Base-by-base conservation (phyloP, 2,329 filamentous ascomycete species). In the Scedosporium apiospermum region DNA sequence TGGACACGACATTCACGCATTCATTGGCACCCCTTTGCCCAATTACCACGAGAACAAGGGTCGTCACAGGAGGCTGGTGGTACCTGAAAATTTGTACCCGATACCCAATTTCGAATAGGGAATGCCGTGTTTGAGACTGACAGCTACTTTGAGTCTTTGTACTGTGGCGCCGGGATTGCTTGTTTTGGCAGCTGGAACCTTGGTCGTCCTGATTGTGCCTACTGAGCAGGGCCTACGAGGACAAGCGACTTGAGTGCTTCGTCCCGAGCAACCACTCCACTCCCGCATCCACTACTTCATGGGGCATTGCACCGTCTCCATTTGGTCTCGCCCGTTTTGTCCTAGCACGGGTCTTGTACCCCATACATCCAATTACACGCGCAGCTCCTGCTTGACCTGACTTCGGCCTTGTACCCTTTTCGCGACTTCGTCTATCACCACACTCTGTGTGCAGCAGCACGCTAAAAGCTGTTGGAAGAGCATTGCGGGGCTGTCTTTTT, bases 331-430 rank as follows among this genome's bases (percentile, higher is more conserved):
- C 57, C 57, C 3, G 6, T 42, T 44, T 44, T 14, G 57, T 42
- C 57, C 38, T 55, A 58, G 34, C 51, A 58, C 18, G 18, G 12
- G 18, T 18, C 3, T 55, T 18, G 60, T 62, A 62, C 60, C 49
- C n/a, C 60, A 27, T 62, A 62, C 60, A 62, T 58, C 30, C 60
- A 57, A 62, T 62, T 41, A 57, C 60, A 57, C 53, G 49, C 21
- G n/a, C 60, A 62, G 51, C 49, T 57, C n/a, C 41, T 18, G 34
- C 49, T 44, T 46, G 38, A 38, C 21, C 16, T 18, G 34, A 16
- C 14, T 18, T n/a, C n/a, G 10, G 21, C 9, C 34, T 62, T 51
- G 60, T 62, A 62, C 60, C 60, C 42, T 53, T 53, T 53, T 53
- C 49, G 49, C 49, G 49, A 53, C 49, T 12, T 26, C 12, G n/a